A percentile compares a stretch with the other conserved stretches of the same genome.
These are phyloP conservation scores for Phytomonas francai DNA, from an alignment of 208 protist species.

Conservation along the genomic window DNA sequence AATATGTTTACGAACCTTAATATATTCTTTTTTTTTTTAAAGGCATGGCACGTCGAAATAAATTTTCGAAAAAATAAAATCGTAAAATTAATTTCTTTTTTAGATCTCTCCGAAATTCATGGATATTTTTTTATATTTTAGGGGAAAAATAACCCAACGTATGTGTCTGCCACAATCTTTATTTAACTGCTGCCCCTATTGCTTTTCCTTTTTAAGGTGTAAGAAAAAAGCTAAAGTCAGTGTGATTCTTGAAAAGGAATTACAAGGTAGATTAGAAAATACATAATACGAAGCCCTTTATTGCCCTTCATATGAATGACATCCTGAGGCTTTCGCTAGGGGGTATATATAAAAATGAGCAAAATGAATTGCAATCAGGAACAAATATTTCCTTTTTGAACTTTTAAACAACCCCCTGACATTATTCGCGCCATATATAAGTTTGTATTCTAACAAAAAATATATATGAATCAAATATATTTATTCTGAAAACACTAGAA, in stretches of 20 bases:
- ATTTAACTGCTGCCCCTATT: neutral
- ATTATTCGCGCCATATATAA: neutral
- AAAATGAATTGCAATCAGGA: neutral
- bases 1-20: neutral
- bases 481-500: neutral
- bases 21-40: neutral
- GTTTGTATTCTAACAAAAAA: neutral
- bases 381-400: neutral
- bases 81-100: constrained; percentile 4
- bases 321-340: neutral
- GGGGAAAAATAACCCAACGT: neutral
- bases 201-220: neutral
- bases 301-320: neutral
- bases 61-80: neutral
- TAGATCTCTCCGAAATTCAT: constrained; percentile 1
- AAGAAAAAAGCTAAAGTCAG: constrained; percentile 6
- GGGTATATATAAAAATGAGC: constrained; percentile 1
- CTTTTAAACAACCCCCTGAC: neutral
- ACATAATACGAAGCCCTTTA: neutral
- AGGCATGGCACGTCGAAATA: constrained; percentile 10
- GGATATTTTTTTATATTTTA: constrained; percentile 9
- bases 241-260: constrained; percentile 9
- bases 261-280: constrained; percentile 8
- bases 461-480: constrained; percentile 2
- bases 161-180: neutral